phyloP scores from a whole-genome alignment of 352 stramenopile species.

The Globisporangium recalcitrans region DNA sequence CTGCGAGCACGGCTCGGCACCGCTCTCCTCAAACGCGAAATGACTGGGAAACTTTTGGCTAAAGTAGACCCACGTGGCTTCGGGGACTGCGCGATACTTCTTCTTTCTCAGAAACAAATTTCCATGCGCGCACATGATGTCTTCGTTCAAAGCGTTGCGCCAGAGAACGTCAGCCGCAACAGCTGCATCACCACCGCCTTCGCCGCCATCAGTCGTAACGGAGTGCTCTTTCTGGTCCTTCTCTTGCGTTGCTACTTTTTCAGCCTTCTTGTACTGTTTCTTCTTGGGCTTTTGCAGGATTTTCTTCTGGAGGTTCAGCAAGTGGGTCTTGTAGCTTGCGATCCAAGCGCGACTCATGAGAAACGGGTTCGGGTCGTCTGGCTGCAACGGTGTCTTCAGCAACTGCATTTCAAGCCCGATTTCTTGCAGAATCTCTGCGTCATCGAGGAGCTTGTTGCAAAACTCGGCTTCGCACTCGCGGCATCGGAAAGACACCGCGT shows the following conservation, averaged over 20 bases:
- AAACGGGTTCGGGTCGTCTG: conserved; percentile 23
- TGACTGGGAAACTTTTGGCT: conserved; percentile 43
- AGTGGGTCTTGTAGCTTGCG: conserved; percentile 59
- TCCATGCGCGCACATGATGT: conserved; percentile 68
- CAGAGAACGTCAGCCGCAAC: conserved; percentile 22
- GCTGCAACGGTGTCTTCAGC: conserved; percentile 34
- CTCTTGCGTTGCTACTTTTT: conserved; percentile 16
- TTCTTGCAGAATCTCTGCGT: conserved; percentile 48
- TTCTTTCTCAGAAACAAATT: conserved; percentile 66
- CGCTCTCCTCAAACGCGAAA: conserved; percentile 29
- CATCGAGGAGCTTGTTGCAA: conserved; percentile 42
- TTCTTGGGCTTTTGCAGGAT: conserved; percentile 26
- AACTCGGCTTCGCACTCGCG: conserved; percentile 40
- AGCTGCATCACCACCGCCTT: conserved; percentile 4
- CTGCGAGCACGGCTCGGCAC: conserved; percentile 36
- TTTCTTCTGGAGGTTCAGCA: conserved; percentile 44
- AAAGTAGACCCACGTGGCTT: conserved; percentile 61
- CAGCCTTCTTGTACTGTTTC: conserved; percentile 20
- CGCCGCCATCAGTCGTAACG: neutral
- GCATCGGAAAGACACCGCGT: conserved; percentile 41
- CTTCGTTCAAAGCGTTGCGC: conserved; percentile 53
- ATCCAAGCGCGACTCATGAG: conserved; percentile 74
- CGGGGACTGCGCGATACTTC: conserved; percentile 47
- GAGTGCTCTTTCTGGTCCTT: conserved; percentile 8
- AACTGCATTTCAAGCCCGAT: conserved; percentile 42